Percentiles rank a stretch among this genome's conserved stretches.
phyloP scores from a whole-genome alignment of 306 rosid genomes.

The Lagenaria siceraria region DNA sequence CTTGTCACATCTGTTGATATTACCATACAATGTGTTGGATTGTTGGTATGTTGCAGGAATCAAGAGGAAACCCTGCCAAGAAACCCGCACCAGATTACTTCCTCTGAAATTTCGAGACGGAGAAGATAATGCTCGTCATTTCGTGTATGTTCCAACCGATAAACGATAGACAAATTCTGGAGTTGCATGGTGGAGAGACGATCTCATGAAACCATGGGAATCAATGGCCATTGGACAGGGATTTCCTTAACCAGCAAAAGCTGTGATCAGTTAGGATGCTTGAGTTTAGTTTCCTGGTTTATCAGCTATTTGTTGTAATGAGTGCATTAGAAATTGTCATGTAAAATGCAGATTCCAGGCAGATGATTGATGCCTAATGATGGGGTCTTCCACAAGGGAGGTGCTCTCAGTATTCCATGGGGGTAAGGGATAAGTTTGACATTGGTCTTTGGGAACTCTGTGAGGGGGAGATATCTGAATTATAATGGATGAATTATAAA shows the following conservation, averaged over 20 bases:
- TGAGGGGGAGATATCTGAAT: not conserved
- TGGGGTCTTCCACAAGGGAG: slow-evolving; percentile 17
- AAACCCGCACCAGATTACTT: slow-evolving; percentile 98
- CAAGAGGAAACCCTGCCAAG: slow-evolving; percentile 82
- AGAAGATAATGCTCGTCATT: not conserved
- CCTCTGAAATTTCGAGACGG: slow-evolving; percentile 25
- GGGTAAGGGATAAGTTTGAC: slow-evolving; percentile 17
- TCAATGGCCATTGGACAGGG: slow-evolving; percentile 9
- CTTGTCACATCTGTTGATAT: not conserved
- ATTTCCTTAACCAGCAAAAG: slow-evolving; percentile 19
- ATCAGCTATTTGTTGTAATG: slow-evolving; percentile 22
- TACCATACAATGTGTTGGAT: not conserved
- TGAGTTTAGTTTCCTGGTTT: slow-evolving; percentile 30
- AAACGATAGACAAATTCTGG: slow-evolving; percentile 9
- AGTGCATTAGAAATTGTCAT: slow-evolving; percentile 30
- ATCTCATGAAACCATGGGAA: slow-evolving; percentile 3
- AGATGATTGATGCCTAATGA: slow-evolving; percentile 8
- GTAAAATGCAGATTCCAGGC: slow-evolving; percentile 24
- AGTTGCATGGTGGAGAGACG: slow-evolving; percentile 15
- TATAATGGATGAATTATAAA: not conserved
- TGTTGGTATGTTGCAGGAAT: slow-evolving; percentile 40
- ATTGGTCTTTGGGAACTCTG: slow-evolving; percentile 18
- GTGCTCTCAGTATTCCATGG: slow-evolving; percentile 24
- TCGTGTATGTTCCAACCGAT: slow-evolving; percentile 26
- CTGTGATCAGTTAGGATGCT: slow-evolving; percentile 17